Evolutionary conservation across 2,329 filamentous ascomycete species (phyloP).

Genomic region (Colletotrichum sp.): DNA sequence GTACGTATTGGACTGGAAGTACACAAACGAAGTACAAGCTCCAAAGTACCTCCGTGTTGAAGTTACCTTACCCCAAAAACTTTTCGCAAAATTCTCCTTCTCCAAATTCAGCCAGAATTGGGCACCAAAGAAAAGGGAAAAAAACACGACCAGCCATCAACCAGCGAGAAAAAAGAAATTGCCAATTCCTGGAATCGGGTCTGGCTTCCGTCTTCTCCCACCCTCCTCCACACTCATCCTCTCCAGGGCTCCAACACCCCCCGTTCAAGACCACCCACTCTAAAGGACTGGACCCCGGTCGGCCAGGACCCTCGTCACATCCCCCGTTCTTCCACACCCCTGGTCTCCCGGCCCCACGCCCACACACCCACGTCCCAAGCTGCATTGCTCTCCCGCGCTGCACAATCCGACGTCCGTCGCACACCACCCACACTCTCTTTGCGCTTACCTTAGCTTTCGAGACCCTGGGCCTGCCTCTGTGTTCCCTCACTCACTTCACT

Average conservation of each 20-base stretch:
- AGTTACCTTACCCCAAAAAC: neutral
- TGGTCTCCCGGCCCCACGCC: slow-evolving; percentile 17
- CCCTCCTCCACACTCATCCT: neutral
- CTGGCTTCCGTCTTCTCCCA: slow-evolving; percentile 21
- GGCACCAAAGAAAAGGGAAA: neutral
- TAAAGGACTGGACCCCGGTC: neutral
- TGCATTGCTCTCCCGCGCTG: neutral
- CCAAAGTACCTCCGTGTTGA: neutral
- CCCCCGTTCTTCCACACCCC: slow-evolving; percentile 1
- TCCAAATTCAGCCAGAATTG: neutral
- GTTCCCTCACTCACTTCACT: neutral
- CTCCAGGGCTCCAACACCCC: neutral
- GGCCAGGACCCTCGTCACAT: neutral
- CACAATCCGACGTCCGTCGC: slow-evolving; percentile 1
- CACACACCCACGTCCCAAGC: neutral
- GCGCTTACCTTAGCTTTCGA: neutral
- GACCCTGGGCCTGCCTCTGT: neutral
- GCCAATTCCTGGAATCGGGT: slow-evolving; percentile 20
- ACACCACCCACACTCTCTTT: neutral
- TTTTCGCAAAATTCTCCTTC: neutral
- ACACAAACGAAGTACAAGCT: neutral
- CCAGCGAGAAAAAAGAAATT: slow-evolving; percentile 12
- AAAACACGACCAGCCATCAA: neutral
- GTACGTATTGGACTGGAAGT: neutral
- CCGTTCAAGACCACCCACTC: neutral